Conservation (phyloP, 257 asterid species). For the Echium plantagineum region DNA sequence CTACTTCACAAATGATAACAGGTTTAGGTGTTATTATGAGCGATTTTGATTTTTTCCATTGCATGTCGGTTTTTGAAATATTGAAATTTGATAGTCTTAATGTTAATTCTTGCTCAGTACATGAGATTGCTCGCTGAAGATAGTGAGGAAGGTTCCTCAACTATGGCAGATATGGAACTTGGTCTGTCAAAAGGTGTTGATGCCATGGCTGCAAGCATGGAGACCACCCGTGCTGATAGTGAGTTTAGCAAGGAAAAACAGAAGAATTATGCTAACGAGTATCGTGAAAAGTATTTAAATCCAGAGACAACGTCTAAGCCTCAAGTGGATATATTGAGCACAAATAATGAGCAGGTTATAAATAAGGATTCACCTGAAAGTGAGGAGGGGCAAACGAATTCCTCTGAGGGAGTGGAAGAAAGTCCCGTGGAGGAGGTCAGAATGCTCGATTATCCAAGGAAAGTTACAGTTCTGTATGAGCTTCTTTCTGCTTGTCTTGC, state of each 20-base stretch:
- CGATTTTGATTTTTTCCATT: too few relatives aligned
- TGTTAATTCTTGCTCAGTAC: conserved; percentile 30
- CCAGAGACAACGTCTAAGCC: conserved; percentile 22
- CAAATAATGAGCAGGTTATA: conserved; percentile 24
- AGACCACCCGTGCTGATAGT: conserved; percentile 31
- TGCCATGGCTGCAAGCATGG: conserved; percentile 63
- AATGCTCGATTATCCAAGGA: conserved; percentile 51
- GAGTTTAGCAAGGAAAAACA: conserved; percentile 56
- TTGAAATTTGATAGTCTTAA: neutral
- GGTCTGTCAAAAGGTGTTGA: conserved; percentile 56
- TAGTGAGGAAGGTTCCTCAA: conserved; percentile 32
- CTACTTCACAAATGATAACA: too few relatives aligned
- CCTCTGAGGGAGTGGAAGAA: conserved; percentile 33
- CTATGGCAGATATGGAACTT: conserved; percentile 39
- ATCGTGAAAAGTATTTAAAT: conserved; percentile 52
- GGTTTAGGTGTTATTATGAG: too few relatives aligned
- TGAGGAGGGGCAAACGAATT: conserved; percentile 19
- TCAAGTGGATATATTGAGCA: conserved; percentile 16
- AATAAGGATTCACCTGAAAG: conserved; percentile 23
- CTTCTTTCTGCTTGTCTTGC: conserved; percentile 84
- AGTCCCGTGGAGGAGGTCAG: conserved; percentile 51
- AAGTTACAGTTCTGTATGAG: conserved; percentile 60
- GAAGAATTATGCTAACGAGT: conserved; percentile 51
- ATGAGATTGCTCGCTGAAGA: conserved; percentile 68
- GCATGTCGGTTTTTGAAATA: neutral